Evolutionary conservation across 148 eudicot species (phyloP).

Genomic region (Cornus kousa): DNA sequence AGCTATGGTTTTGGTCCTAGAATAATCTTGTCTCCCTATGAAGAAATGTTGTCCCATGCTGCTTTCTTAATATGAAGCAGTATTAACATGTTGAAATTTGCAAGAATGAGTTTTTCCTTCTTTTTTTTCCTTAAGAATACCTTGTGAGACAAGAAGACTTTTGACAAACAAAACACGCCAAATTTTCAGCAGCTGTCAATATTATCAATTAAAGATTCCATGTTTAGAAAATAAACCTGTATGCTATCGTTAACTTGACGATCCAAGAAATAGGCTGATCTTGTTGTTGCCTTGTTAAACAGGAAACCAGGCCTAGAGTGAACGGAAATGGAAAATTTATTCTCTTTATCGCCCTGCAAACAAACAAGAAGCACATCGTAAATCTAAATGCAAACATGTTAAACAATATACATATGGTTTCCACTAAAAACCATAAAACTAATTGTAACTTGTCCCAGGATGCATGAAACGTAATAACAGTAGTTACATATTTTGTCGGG

Average conservation of each 20-base stretch:
- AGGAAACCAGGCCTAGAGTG: slow-evolving; percentile 93
- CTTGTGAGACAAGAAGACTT: not conserved
- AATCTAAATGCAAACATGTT: not conserved
- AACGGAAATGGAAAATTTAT: slow-evolving; percentile 71
- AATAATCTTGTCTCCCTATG: not conserved
- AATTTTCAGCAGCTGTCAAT: not conserved
- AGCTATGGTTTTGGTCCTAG: not conserved
- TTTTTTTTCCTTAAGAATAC: not conserved
- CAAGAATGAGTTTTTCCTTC: not conserved
- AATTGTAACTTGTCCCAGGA: not conserved
- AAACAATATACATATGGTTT: not conserved
- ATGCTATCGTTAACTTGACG: slow-evolving; percentile 83
- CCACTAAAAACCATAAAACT: not conserved
- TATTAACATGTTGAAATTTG: not conserved
- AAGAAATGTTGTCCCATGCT: not conserved
- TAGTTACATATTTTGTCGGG: not conserved
- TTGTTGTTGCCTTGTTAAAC: slow-evolving; percentile 66
- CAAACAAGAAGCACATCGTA: slow-evolving; percentile 4
- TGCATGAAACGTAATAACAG: not conserved
- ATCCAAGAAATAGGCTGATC: slow-evolving; percentile 64
- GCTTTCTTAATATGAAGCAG: not conserved
- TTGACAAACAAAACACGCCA: not conserved
- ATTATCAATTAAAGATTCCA: slow-evolving; percentile 1
- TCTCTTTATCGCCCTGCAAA: slow-evolving; percentile 70
- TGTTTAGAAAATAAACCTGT: slow-evolving; percentile 54